Evolutionary conservation across 2,329 filamentous ascomycete genomes (phyloP).

Genomic region (Metarhizium humberi): DNA sequence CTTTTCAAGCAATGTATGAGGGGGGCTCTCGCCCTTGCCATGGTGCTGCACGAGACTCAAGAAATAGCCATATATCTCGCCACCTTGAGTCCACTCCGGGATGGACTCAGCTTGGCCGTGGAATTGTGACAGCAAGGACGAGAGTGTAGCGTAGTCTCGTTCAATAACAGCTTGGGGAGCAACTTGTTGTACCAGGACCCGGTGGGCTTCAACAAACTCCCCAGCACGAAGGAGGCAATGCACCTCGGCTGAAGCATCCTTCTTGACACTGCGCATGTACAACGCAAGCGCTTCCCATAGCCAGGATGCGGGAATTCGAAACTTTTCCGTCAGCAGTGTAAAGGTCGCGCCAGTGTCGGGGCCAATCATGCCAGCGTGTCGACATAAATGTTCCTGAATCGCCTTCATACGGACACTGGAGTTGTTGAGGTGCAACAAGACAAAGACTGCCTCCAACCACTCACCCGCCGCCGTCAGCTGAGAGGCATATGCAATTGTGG

Average conservation of each 20-base stretch:
- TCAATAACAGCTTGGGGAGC: constrained; percentile 77
- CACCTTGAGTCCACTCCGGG: constrained; percentile 67
- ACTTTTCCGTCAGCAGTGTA: constrained; percentile 49
- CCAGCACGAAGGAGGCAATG: constrained; percentile 71
- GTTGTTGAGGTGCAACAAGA: constrained; percentile 66
- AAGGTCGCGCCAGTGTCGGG: constrained; percentile 47
- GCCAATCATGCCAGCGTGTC: constrained; percentile 60
- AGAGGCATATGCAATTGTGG: constrained; percentile 56
- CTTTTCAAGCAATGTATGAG: constrained; percentile 42
- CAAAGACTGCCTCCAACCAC: constrained; percentile 65
- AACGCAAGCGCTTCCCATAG: constrained; percentile 82
- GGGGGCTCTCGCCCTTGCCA: constrained; percentile 28
- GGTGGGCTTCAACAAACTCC: constrained; percentile 72
- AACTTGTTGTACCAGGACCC: constrained; percentile 70
- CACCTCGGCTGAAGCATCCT: constrained; percentile 63
- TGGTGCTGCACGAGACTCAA: constrained; percentile 39
- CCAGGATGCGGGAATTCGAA: constrained; percentile 68
- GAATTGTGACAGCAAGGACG: constrained; percentile 64
- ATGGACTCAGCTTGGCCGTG: constrained; percentile 51
- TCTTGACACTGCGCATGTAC: constrained; percentile 64
- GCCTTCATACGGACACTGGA: constrained; percentile 52
- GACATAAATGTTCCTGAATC: constrained; percentile 64
- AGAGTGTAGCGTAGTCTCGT: constrained; percentile 64
- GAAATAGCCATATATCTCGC: constrained; percentile 65
- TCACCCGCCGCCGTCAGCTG: constrained; percentile 54